Evolutionary conservation across 345 rosid genomes (phyloP).

Genomic region (Lepidium africanum): DNA sequence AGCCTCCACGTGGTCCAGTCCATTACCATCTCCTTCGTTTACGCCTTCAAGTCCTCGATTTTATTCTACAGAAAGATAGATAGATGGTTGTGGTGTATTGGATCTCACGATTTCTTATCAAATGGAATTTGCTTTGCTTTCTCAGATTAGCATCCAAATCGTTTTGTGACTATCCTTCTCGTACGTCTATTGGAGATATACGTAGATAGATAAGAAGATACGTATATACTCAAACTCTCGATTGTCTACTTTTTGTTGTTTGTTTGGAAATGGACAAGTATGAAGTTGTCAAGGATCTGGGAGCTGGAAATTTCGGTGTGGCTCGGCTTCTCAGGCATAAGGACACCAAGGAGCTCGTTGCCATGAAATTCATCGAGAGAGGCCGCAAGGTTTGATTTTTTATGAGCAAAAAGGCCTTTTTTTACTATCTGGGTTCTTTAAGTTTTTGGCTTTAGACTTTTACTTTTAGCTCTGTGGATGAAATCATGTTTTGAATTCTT

Average conservation of each 20-base stretch:
- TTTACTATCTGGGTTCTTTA: background rate
- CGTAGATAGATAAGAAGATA: background rate
- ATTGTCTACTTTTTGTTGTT: background rate
- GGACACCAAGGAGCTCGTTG: conserved; percentile 80
- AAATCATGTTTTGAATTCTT: background rate
- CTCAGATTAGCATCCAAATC: background rate
- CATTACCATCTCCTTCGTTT: background rate
- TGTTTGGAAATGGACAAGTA: conserved; percentile 52
- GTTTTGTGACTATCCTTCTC: background rate
- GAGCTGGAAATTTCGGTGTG: conserved; percentile 85
- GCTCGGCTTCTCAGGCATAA: conserved; percentile 75
- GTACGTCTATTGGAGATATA: background rate
- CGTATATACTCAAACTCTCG: background rate
- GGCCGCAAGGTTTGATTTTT: conserved; percentile 60
- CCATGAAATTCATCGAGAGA: conserved; percentile 89
- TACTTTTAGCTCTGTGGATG: background rate
- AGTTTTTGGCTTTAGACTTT: background rate
- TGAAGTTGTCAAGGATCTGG: conserved; percentile 74
- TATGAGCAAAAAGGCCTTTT: background rate
- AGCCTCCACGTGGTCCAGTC: conserved; percentile 25
- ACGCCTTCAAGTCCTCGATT: background rate
- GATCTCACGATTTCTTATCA: conserved; percentile 9
- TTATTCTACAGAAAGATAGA: background rate
- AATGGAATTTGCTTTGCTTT: background rate
- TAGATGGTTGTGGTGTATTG: conserved; percentile 6